Percentiles rank a stretch among this genome's conserved stretches.
Evolutionary conservation across 495 filamentous ascomycete species (phyloP).

Genomic region (Pseudoneurospora amorphoporcata): DNA sequence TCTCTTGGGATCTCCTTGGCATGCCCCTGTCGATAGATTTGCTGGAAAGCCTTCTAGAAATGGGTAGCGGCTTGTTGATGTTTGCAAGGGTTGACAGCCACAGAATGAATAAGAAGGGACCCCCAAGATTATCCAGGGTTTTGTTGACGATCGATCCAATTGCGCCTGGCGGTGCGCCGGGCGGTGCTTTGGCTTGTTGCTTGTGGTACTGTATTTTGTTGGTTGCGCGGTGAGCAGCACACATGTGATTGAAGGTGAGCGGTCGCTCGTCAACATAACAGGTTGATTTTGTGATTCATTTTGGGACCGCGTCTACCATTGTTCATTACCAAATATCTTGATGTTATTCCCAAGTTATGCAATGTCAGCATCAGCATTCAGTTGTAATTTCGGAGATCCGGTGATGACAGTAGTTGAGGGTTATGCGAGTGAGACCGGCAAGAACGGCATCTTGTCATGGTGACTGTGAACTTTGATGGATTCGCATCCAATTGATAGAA

Average conservation of each 20-base stretch:
- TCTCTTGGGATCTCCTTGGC: background rate
- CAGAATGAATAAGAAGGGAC: background rate
- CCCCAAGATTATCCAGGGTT: background rate
- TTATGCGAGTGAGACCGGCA: background rate
- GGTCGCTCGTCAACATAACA: no score
- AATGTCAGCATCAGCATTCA: background rate
- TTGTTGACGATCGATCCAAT: background rate
- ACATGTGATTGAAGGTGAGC: background rate
- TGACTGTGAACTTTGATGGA: background rate
- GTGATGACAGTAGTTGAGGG: background rate
- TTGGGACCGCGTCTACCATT: background rate
- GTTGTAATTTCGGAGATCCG: background rate
- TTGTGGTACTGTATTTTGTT: background rate
- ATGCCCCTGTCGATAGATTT: background rate
- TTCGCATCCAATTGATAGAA: no score
- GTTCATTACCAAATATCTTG: background rate
- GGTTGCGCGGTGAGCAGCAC: background rate
- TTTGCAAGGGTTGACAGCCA: background rate
- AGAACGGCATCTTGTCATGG: background rate
- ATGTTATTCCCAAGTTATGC: background rate
- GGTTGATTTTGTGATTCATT: background rate
- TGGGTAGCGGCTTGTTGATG: background rate
- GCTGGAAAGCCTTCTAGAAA: background rate
- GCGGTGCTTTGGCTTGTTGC: background rate
- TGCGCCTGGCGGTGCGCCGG: background rate